These are phyloP conservation scores for Cryphonectria parasitica DNA, from an alignment of 2,329 filamentous ascomycete genomes.

Conservation along the genomic window DNA sequence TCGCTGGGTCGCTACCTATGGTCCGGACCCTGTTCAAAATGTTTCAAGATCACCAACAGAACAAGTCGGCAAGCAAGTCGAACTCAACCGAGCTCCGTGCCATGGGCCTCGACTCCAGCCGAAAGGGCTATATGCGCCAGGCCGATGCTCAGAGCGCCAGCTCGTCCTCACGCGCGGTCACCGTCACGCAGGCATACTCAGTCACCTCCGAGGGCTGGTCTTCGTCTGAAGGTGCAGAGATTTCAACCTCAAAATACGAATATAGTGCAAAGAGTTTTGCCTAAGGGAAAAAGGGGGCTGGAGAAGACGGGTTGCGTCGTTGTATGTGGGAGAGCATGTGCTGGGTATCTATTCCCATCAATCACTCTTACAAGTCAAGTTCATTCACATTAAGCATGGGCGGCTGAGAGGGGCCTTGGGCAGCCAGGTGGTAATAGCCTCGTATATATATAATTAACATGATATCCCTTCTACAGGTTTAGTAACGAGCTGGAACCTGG, in stretches of 20 bases:
- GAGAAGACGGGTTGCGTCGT: background rate
- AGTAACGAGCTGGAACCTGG: background rate
- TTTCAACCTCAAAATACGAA: background rate
- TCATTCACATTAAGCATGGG: background rate
- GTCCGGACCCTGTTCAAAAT: conserved; percentile 23
- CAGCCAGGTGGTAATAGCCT: background rate
- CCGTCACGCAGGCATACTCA: background rate
- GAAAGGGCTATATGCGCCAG: background rate
- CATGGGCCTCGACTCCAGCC: conserved; percentile 6
- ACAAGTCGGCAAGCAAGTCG: background rate
- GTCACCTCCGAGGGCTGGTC: background rate
- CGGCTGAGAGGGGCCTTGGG: background rate
- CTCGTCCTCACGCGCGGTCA: background rate
- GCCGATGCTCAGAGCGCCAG: background rate
- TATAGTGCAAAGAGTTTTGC: background rate
- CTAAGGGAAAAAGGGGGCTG: background rate
- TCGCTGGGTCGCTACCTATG: conserved; percentile 30
- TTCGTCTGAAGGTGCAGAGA: background rate
- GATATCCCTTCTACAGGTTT: background rate
- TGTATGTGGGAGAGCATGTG: background rate
- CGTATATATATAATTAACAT: background rate
- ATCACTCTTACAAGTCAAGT: background rate
- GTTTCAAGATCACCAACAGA: background rate
- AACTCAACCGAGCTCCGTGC: background rate
- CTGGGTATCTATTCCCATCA: background rate